Conservation (phyloP, 2,329 filamentous ascomycete species). For the Leptographium procerum region DNA sequence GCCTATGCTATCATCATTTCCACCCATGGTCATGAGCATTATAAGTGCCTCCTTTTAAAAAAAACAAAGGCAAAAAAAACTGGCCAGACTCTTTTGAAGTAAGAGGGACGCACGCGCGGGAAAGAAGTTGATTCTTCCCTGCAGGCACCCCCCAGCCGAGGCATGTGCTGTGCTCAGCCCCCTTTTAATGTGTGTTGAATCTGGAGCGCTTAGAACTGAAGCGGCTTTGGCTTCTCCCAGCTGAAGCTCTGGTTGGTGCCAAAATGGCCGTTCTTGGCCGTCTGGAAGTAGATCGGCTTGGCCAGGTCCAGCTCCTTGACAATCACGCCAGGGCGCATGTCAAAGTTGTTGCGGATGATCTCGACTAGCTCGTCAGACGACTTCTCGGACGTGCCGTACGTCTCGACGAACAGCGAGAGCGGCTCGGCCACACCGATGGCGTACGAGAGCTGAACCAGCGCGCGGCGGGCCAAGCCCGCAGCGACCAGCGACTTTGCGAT, state of each 20-base stretch:
- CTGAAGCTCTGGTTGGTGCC: slow-evolving; percentile 89
- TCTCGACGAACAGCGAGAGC: slow-evolving; percentile 94
- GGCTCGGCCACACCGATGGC: slow-evolving; percentile 98
- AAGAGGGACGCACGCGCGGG: background rate
- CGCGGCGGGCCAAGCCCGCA: slow-evolving; percentile 80
- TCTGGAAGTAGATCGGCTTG: slow-evolving; percentile 96
- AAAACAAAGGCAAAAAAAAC: background rate
- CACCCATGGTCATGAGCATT: slow-evolving; percentile 11
- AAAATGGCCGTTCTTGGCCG: slow-evolving; percentile 99
- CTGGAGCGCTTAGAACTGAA: slow-evolving; percentile 65
- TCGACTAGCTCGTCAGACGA: slow-evolving; percentile 84
- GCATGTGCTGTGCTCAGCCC: background rate
- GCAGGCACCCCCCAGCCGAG: background rate
- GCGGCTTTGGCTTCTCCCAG: slow-evolving; percentile 96
- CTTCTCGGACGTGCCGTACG: slow-evolving; percentile 89
- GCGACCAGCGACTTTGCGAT: slow-evolving; percentile 96
- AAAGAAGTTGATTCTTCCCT: slow-evolving; percentile 10
- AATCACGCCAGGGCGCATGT: slow-evolving; percentile 95
- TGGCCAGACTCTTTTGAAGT: background rate
- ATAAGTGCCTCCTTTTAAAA: slow-evolving; percentile 4
- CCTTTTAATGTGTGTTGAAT: background rate
- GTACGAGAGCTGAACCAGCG: slow-evolving; percentile 95
- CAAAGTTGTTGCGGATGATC: slow-evolving; percentile 94
- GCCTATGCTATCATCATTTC: slow-evolving; percentile 13
- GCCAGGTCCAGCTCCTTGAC: slow-evolving; percentile 92